Base-by-base conservation (phyloP, 352 stramenopile genomes). In the Pythium grandisporangium region DNA sequence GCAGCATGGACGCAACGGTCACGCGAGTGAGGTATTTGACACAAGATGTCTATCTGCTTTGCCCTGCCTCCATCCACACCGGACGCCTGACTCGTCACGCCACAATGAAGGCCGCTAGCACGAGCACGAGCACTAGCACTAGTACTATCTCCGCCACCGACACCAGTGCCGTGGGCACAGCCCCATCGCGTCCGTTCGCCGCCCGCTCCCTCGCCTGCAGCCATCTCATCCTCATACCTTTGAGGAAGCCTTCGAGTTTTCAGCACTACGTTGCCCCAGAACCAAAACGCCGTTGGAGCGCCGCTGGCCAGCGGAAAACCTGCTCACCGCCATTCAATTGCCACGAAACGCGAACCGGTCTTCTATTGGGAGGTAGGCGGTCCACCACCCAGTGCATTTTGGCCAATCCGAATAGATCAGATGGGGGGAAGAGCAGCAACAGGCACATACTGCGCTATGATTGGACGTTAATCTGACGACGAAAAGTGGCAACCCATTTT, bases 161-260 rank as follows among this genome's bases (percentile, higher is more conserved):
- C n/a, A n/a, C n/a, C n/a, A n/a, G n/a, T n/a, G n/a, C n/a, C n/a
- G n/a, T n/a, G n/a, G n/a, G n/a, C n/a, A n/a, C n/a, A n/a, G n/a
- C n/a, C n/a, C n/a, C 38, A 21, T 24, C 25, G 30, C 20, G 30
- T 29, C 6, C 25, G 24, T 37, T 14, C 26, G 27, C 17, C 8
- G n/a, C 17, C 17, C 27, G n/a, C 16, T 37, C 16, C 29, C 8
- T 37, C 26, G 40, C 12, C 39, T n/a, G n/a, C n/a, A n/a, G 27
- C 24, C 26, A 27, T 27, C 14, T 32, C 27, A 32, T 32, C 37
- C 43, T n/a, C 10, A 37, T 78, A 81, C 70, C 68, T 84, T 80
- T 80, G 73, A 84, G 73, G 73, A 84, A 84, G 70, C 73, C 65
- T 87, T 83, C 81, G 73, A 84, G 73, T 82, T 87, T 87, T 83